These are phyloP conservation scores for Plectosphaerella cucumerina DNA, from an alignment of 2,329 filamentous ascomycete species.

Conservation along the genomic window DNA sequence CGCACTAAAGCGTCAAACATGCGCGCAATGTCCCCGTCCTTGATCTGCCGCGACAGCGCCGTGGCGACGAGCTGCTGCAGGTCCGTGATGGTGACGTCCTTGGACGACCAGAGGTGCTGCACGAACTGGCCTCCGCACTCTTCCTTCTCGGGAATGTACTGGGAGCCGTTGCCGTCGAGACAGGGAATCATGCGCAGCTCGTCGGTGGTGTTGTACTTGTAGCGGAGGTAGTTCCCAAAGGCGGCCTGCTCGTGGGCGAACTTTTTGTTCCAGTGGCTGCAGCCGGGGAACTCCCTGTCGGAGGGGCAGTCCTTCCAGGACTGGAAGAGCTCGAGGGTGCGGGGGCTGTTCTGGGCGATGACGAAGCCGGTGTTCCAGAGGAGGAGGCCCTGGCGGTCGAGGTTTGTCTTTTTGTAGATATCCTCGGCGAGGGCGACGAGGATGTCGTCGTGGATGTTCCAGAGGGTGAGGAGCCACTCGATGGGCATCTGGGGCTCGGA, in stretches of 20 bases:
- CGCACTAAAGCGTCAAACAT: conserved; percentile 5
- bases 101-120: conserved; percentile 19
- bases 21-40: background rate
- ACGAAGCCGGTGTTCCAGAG: conserved; percentile 39
- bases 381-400: conserved; percentile 25
- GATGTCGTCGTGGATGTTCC: conserved; percentile 33
- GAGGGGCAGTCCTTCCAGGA: conserved; percentile 12
- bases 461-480: conserved; percentile 44
- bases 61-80: conserved; percentile 14
- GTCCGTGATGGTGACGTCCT: conserved; percentile 11
- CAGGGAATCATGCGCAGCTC: conserved; percentile 17
- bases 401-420: conserved; percentile 30
- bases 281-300: conserved; percentile 11
- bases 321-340: conserved; percentile 10
- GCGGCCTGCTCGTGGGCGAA: conserved; percentile 24
- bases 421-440: conserved; percentile 41
- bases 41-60: background rate
- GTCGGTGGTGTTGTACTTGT: conserved; percentile 17
- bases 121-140: conserved; percentile 18
- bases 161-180: conserved; percentile 18
- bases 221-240: conserved; percentile 19
- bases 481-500: conserved; percentile 36
- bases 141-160: conserved; percentile 15
- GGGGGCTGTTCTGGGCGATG: conserved; percentile 26
- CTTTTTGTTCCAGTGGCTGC: conserved; percentile 15